Evolutionary conservation across 2,329 filamentous ascomycete genomes (phyloP).

Genomic region (Emmonsiellopsis sp.): DNA sequence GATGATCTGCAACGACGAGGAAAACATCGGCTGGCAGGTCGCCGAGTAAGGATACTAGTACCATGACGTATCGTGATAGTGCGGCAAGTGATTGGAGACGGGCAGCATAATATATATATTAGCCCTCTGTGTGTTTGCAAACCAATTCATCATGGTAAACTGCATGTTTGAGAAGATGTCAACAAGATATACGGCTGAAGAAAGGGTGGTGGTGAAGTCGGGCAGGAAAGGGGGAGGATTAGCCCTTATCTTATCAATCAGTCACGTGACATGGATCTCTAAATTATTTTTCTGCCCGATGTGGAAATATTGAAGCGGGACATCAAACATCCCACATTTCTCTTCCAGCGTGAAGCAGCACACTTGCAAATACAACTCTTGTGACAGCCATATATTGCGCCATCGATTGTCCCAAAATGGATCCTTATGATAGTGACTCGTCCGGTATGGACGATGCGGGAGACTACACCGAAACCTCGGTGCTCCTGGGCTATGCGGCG

Average conservation of each 20-base stretch:
- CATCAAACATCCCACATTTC: neutral
- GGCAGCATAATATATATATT: no score
- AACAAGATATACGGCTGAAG: no score
- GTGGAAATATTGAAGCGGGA: neutral
- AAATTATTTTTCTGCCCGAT: neutral
- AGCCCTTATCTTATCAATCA: neutral
- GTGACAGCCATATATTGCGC: neutral
- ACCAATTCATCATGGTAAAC: no score
- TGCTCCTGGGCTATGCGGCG: slow-evolving; percentile 82
- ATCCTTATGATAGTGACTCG: slow-evolving; percentile 78
- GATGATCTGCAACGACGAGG: no score
- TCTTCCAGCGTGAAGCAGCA: neutral
- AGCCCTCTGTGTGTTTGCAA: no score
- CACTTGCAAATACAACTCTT: neutral
- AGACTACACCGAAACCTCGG: slow-evolving; percentile 57
- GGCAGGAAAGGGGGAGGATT: neutral
- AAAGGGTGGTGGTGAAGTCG: neutral
- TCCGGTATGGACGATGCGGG: slow-evolving; percentile 55
- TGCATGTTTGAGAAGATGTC: no score
- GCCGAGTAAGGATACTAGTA: no score
- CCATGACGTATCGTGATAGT: no score
- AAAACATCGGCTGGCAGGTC: no score
- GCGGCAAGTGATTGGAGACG: no score
- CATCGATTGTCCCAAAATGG: slow-evolving; percentile 15
- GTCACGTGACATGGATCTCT: neutral